phyloP scores from a whole-genome alignment of 1,139 yeast genomes.

The Geotrichum histeridarum region DNA sequence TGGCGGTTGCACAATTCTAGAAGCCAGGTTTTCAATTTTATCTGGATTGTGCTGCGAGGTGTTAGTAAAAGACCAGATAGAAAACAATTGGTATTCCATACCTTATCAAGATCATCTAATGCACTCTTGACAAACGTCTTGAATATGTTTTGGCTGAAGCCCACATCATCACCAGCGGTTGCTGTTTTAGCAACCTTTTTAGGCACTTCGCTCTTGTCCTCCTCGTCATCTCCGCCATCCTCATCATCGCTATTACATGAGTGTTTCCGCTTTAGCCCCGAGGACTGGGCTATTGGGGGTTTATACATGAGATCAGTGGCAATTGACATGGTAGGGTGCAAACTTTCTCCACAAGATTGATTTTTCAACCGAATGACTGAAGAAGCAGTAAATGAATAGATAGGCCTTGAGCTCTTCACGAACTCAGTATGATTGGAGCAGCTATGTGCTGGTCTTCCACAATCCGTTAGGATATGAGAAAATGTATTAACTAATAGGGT shows the following conservation, averaged over 20 bases:
- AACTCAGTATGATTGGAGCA: no score
- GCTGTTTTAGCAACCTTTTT: background rate
- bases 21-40: conserved; percentile 44
- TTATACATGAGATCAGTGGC: background rate
- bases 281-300: background rate
- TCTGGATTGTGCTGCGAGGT: conserved; percentile 38
- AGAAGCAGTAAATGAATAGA: no score
- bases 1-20: conserved; percentile 43
- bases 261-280: background rate
- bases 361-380: no score
- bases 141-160: conserved; percentile 41
- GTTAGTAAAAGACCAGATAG: background rate
- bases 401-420: no score
- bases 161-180: background rate
- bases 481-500: background rate
- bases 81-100: conserved; percentile 33
- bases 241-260: background rate
- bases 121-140: conserved; percentile 61
- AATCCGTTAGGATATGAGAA: background rate
- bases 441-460: background rate
- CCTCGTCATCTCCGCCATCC: background rate
- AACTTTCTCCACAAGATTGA: no score
- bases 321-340: background rate
- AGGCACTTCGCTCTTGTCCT: background rate
- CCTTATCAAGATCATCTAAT: conserved; percentile 58